These are phyloP conservation scores for Rubia occidens DNA, from an alignment of 305 asterid species.

Conservation along the genomic window DNA sequence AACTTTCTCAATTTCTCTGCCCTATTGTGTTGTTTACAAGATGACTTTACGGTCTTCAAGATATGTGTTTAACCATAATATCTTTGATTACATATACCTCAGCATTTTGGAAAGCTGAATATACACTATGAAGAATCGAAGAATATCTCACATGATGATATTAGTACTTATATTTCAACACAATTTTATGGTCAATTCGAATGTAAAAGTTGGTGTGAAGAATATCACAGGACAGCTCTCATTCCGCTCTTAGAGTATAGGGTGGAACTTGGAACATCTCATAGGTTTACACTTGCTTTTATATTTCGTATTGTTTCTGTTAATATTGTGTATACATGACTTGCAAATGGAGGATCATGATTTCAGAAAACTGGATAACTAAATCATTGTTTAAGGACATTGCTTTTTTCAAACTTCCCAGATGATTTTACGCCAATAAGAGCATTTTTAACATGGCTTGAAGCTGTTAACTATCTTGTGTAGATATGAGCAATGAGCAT, in stretches of 20 bases:
- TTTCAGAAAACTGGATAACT: background rate
- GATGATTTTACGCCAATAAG: background rate
- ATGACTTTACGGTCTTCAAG: background rate
- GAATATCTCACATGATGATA: too few species aligned
- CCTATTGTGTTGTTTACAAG: background rate
- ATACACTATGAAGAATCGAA: background rate
- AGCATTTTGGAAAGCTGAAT: background rate
- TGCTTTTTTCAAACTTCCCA: background rate
- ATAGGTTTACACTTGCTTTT: background rate
- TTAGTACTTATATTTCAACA: background rate
- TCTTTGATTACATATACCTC: background rate
- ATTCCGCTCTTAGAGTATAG: background rate
- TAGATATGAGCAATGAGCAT: background rate
- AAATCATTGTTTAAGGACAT: background rate
- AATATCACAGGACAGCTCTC: background rate
- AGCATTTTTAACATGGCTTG: constrained; percentile 4
- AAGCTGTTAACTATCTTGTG: background rate
- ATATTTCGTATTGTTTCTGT: background rate
- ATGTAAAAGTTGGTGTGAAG: background rate
- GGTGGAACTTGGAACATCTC: background rate
- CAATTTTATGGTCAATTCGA: background rate
- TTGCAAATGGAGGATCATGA: background rate
- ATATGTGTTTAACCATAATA: too few species aligned
- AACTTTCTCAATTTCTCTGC: background rate
- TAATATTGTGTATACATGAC: too few species aligned